Conservation (phyloP, 768 basidiomycete genomes). For the Psilocybe subaeruginosa region DNA sequence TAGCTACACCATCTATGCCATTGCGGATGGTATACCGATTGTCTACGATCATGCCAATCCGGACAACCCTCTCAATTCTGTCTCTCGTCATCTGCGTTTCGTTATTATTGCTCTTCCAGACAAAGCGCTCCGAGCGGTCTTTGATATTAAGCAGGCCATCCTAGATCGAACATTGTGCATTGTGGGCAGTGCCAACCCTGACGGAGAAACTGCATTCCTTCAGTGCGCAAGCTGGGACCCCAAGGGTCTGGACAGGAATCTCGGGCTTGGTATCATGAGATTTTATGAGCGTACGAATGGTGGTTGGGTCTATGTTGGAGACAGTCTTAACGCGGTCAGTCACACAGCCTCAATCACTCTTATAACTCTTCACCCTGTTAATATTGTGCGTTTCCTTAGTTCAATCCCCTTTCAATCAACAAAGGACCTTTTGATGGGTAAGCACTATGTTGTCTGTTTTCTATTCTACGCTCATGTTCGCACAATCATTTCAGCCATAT, state of each 20-base stretch:
- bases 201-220: not conserved
- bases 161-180: slow-evolving; percentile 2
- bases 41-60: slow-evolving; percentile 1
- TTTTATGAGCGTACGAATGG: not conserved
- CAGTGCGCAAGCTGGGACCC: slow-evolving; percentile 8
- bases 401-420: not conserved
- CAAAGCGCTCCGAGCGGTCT: not conserved
- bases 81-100: slow-evolving; percentile 2
- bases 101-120: slow-evolving; percentile 3
- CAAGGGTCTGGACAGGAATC: not conserved
- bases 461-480: not conserved
- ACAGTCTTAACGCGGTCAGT: slow-evolving; percentile 5
- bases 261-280: not conserved
- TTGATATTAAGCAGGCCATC: not conserved
- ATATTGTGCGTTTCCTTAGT: not conserved
- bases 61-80: slow-evolving; percentile 3
- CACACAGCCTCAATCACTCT: not conserved
- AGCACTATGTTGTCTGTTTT: not conserved
- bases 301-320: not conserved
- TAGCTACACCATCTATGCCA: not conserved
- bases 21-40: slow-evolving; percentile 5
- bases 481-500: not conserved
- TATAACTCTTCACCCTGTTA: too few relatives aligned
- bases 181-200: not conserved
- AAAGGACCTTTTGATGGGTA: slow-evolving; percentile 6